Conservation (phyloP, 495 filamentous ascomycete genomes). For the Glutinoglossum americanum region DNA sequence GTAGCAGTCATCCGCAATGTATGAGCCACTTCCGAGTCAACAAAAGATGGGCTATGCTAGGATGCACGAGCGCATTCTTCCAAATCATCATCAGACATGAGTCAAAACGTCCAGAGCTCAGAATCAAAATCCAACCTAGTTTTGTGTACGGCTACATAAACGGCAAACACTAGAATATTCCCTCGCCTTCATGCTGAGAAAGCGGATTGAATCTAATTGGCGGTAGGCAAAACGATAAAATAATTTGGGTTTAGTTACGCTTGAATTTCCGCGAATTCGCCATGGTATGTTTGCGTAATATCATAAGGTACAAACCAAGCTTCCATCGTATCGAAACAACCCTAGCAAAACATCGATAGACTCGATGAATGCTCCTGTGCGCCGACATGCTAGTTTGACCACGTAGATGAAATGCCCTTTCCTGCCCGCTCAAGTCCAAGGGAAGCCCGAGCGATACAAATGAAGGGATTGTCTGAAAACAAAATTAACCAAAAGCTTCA, state of each 20-base stretch:
- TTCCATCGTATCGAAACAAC: background rate
- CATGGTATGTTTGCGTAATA: background rate
- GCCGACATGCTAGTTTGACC: background rate
- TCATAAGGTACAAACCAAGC: background rate
- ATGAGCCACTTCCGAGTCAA: background rate
- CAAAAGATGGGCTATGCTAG: background rate
- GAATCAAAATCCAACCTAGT: background rate
- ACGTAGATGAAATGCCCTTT: background rate
- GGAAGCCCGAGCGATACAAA: background rate
- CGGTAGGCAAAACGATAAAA: background rate
- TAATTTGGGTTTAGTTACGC: background rate
- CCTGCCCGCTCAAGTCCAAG: background rate
- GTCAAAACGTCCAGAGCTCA: background rate
- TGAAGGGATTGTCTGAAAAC: background rate
- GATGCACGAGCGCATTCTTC: background rate
- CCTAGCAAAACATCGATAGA: background rate
- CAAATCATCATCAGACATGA: background rate
- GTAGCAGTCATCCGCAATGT: background rate
- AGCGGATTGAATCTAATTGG: background rate
- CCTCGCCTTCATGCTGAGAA: background rate
- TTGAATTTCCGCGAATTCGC: background rate
- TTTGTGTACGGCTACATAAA: background rate
- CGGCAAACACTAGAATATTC: background rate
- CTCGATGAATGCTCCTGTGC: background rate
- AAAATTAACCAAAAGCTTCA: background rate